Percentiles rank a stretch among this genome's conserved stretches.
Conservation (phyloP, 2,329 filamentous ascomycete species). For the Calonectria pteridis region DNA sequence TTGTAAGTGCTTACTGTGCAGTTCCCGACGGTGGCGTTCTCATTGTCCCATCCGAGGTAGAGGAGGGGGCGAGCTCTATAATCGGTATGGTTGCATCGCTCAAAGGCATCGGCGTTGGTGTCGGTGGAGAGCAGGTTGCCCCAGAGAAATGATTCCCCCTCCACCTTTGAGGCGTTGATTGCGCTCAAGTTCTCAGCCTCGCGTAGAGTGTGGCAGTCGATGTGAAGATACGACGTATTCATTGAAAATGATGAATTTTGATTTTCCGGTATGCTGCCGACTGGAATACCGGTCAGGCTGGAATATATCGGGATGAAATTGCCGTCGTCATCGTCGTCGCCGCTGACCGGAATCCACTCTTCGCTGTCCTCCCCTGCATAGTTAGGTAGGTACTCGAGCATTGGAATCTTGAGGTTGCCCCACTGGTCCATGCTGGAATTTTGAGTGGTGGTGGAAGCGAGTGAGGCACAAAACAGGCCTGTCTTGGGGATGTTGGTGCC, state of each 20-base stretch:
- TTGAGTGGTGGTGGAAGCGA: background rate
- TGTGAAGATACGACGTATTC: background rate
- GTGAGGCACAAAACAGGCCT: constrained; percentile 3
- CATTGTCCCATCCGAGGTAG: background rate
- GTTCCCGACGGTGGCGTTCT: background rate
- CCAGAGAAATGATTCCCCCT: background rate
- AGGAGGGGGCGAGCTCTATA: background rate
- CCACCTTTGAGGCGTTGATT: background rate
- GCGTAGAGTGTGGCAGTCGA: background rate
- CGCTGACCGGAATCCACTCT: background rate
- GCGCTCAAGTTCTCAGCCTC: background rate
- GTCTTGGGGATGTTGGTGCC: background rate
- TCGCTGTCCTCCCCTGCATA: background rate
- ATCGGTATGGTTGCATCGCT: background rate
- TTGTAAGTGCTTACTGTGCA: background rate
- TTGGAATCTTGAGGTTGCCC: constrained; percentile 9
- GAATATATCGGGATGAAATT: background rate
- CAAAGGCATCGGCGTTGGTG: background rate
- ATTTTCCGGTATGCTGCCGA: background rate
- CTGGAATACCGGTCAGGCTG: constrained; percentile 10
- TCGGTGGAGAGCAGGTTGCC: background rate
- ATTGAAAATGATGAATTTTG: background rate
- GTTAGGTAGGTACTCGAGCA: background rate
- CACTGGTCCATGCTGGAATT: constrained; percentile 16
- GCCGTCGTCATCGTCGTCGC: background rate